phyloP scores from a whole-genome alignment of 306 rosid species.

The Citrullus mucosospermus region DNA sequence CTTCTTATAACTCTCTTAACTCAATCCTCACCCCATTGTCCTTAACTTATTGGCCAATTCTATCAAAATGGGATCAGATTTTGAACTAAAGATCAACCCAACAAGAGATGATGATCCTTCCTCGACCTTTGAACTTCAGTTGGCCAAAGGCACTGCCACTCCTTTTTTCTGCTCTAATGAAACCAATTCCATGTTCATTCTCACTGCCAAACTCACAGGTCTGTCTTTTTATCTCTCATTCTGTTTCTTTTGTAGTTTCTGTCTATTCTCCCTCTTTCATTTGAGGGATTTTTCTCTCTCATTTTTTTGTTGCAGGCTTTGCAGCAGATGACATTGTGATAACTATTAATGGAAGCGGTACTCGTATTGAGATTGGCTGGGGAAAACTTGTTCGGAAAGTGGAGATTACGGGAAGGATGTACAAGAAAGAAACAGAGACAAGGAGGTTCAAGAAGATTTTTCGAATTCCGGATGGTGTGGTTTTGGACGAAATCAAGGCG shows the following conservation, averaged over 20 bases:
- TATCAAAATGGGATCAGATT: constrained; percentile 48
- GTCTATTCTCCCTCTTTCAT: background rate
- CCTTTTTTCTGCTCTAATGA: constrained; percentile 43
- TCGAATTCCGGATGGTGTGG: background rate
- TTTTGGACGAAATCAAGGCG: background rate
- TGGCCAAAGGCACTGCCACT: constrained; percentile 30
- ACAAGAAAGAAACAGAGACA: background rate
- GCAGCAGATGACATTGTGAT: background rate
- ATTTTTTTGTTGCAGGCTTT: background rate
- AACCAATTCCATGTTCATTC: constrained; percentile 44
- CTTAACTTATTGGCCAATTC: background rate
- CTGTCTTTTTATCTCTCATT: background rate
- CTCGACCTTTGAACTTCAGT: constrained; percentile 27
- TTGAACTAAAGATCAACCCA: constrained; percentile 55
- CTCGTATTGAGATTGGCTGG: background rate
- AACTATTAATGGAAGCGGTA: background rate
- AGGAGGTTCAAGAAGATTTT: background rate
- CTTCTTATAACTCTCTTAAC: background rate
- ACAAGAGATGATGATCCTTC: constrained; percentile 21
- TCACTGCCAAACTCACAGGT: constrained; percentile 65
- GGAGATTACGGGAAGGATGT: background rate
- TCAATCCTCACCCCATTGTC: background rate
- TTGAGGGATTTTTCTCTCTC: background rate
- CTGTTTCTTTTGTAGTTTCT: background rate
- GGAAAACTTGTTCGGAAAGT: background rate